Percentiles rank a stretch among this genome's conserved stretches.
phyloP scores from a whole-genome alignment of 345 rosid species.

The Conringia planisiliqua region DNA sequence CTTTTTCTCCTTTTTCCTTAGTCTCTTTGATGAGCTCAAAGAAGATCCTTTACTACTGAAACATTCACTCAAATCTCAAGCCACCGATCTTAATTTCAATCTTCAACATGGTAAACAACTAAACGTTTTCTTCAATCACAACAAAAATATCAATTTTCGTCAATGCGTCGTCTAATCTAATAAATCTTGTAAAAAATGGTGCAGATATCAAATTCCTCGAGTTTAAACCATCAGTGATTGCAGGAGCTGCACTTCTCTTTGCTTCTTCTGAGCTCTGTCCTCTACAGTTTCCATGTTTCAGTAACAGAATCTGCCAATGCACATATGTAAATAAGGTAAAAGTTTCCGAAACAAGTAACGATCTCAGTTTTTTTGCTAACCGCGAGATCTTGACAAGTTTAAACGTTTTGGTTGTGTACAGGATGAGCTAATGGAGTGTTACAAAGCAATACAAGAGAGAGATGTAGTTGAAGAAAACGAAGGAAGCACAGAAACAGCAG shows the following conservation, averaged over 20 bases:
- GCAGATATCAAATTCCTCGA: constrained; percentile 53
- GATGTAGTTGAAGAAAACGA: constrained; percentile 34
- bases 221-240: constrained; percentile 74
- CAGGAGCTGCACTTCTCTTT: constrained; percentile 68
- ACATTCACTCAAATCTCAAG: constrained; percentile 54
- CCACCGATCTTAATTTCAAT: constrained; percentile 52
- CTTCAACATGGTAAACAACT: constrained; percentile 53
- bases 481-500: constrained; percentile 45
- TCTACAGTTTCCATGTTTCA: constrained; percentile 43
- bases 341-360: not conserved
- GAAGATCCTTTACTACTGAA: constrained; percentile 35
- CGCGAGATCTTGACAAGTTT: not conserved
- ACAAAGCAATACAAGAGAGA: constrained; percentile 45
- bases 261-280: constrained; percentile 60
- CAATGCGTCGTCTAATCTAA: not conserved
- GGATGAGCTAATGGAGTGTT: constrained; percentile 55
- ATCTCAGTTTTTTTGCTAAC: not conserved
- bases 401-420: constrained; percentile 1
- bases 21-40: constrained; percentile 51
- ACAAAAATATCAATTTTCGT: not conserved
- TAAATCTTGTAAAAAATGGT: not conserved
- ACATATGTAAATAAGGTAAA: constrained; percentile 64
- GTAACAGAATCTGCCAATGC: constrained; percentile 43
- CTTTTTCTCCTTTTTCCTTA: constrained; percentile 56
- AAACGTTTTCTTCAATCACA: not conserved